These are phyloP conservation scores for Ajuga reptans DNA, from an alignment of 305 asterid genomes.

Conservation along the genomic window DNA sequence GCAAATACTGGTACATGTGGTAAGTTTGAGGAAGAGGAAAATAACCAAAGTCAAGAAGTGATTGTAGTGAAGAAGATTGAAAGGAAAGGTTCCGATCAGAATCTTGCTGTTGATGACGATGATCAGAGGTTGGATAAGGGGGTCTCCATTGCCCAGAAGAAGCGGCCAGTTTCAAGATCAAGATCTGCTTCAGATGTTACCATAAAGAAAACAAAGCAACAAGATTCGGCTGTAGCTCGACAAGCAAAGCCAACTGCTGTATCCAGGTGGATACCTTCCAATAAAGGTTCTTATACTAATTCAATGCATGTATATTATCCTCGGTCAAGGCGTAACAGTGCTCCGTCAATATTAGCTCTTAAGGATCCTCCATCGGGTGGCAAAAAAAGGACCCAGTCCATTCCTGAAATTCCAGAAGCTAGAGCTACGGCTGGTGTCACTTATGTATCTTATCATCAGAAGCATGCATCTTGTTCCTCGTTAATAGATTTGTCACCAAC, in stretches of 20 bases:
- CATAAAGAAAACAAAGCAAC: slow-evolving; percentile 46
- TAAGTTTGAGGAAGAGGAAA: slow-evolving; percentile 24
- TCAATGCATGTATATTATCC: slow-evolving; percentile 83
- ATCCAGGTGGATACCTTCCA: slow-evolving; percentile 82
- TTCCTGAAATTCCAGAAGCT: slow-evolving; percentile 35
- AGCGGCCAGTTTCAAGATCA: slow-evolving; percentile 32
- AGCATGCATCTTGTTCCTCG: slow-evolving; percentile 37
- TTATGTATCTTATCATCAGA: slow-evolving; percentile 28
- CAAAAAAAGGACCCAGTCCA: slow-evolving; percentile 41
- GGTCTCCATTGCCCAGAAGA: slow-evolving; percentile 30
- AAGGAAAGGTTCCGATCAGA: slow-evolving; percentile 41
- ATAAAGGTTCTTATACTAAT: slow-evolving; percentile 75
- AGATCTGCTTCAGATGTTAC: slow-evolving; percentile 44
- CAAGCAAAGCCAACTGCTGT: slow-evolving; percentile 64
- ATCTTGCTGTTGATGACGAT: slow-evolving; percentile 32
- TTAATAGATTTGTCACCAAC: slow-evolving; percentile 34
- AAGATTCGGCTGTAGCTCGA: slow-evolving; percentile 38
- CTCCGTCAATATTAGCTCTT: slow-evolving; percentile 55
- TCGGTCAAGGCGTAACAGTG: slow-evolving; percentile 74
- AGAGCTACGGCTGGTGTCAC: slow-evolving; percentile 21
- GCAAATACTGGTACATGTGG: neutral
- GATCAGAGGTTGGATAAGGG: slow-evolving; percentile 48
- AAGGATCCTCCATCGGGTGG: slow-evolving; percentile 50
- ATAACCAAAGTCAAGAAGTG: slow-evolving; percentile 33
- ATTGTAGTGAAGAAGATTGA: slow-evolving; percentile 33